Percentiles rank a stretch among this genome's conserved stretches.
phyloP scores from a whole-genome alignment of 352 stramenopile species.

The Sclerospora graminicola region DNA sequence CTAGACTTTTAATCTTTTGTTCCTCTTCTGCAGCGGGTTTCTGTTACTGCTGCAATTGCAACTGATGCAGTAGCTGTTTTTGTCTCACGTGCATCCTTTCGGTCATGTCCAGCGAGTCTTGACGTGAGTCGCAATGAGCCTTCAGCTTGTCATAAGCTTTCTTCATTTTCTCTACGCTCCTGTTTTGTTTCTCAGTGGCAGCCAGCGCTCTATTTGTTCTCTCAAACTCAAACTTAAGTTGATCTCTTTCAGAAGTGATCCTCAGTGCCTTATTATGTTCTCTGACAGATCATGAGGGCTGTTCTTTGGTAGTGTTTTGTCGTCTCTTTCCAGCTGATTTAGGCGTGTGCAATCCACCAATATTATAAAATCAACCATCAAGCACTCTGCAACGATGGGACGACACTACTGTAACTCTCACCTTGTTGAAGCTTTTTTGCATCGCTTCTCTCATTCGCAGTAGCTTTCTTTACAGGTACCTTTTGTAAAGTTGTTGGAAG shows the following conservation, averaged over 20 bases:
- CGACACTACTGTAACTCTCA: no score
- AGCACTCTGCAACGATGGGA: no score
- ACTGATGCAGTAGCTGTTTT: not conserved
- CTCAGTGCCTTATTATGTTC: no score
- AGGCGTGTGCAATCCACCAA: no score
- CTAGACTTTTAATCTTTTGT: not conserved
- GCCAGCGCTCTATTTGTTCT: not conserved
- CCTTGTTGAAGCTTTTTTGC: no score
- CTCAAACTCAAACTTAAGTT: not conserved
- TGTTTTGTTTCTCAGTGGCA: not conserved
- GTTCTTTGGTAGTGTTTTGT: no score
- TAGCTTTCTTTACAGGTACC: no score
- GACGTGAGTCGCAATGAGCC: not conserved
- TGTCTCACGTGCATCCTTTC: not conserved
- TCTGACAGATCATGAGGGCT: no score
- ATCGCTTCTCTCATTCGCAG: no score
- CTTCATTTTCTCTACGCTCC: not conserved
- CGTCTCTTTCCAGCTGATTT: no score
- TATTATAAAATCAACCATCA: no score
- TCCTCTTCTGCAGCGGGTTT: not conserved
- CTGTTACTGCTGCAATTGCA: not conserved
- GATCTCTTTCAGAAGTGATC: not conserved
- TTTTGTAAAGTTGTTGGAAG: no score
- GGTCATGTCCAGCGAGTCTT: not conserved
- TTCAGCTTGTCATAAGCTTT: not conserved